Conservation (phyloP, 2,329 filamentous ascomycete genomes). For the Xylaria polymorpha region DNA sequence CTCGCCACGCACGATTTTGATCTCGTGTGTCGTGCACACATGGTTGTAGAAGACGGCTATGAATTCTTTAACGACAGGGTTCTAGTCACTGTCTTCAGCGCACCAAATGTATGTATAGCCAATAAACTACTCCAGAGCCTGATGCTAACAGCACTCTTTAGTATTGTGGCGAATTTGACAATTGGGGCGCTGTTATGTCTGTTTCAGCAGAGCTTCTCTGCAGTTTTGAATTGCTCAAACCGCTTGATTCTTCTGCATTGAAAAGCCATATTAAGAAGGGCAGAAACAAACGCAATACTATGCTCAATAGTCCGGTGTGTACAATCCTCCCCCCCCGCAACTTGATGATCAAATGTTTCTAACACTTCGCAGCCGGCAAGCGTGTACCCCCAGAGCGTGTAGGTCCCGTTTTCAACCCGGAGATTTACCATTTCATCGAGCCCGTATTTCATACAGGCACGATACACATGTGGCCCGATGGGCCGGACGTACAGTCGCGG, state of each 20-base stretch:
- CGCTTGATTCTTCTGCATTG: constrained; percentile 91
- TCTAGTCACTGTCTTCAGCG: constrained; percentile 95
- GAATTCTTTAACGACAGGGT: constrained; percentile 98
- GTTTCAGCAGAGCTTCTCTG: constrained; percentile 93
- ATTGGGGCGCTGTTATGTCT: constrained; percentile 99
- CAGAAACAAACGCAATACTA: constrained; percentile 90
- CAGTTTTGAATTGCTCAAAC: constrained; percentile 96
- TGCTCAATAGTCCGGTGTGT: constrained; percentile 95
- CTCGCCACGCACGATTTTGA: constrained; percentile 95
- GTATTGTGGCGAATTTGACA: constrained; percentile 99
- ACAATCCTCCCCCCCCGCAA: not conserved
- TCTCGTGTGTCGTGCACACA: constrained; percentile 94
- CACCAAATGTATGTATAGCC: constrained; percentile 81
- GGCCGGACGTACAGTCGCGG: constrained; percentile 3
- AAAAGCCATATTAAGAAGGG: constrained; percentile 99
- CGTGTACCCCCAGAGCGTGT: constrained; percentile 68
- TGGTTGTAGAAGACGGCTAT: constrained; percentile 99
- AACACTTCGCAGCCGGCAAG: constrained; percentile 60
- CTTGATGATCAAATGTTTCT: constrained; percentile 21
- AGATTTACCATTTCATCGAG: constrained; percentile 22
- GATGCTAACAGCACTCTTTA: constrained; percentile 54
- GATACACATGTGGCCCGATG: constrained; percentile 11
- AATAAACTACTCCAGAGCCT: constrained; percentile 24
- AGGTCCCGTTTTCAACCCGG: constrained; percentile 31
- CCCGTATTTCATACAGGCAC: constrained; percentile 11